Evolutionary conservation across 805 yeast species (phyloP), one percentile per base, ranked within the genome.

Genomic region (Torulaspora gathmanii): DNA sequence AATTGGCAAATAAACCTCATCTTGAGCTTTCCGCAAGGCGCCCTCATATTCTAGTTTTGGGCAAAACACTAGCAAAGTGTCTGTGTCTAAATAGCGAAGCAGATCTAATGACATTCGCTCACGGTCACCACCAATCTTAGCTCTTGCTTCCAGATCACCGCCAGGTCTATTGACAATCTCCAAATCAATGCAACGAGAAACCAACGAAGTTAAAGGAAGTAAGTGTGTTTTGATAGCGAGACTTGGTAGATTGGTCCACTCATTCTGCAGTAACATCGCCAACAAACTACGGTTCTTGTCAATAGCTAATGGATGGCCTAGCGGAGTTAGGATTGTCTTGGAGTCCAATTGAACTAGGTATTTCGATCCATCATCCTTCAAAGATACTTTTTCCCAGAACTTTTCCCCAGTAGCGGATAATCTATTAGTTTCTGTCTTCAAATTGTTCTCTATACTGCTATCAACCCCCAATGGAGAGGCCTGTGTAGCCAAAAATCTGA

Each of bases 41-140:
- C 98, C 98, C 53, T 86, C 90, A 61, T 85, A 88, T 62, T 91
- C 98, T 33, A 70, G 73, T 9, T 56, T 53, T 10, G 96, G 95
- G 1, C 96, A 82, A 58, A 90, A 84, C 7, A 91, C 88, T 42
- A 93, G 72, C 51, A 95, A 70, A 1, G 98, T 89, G 65, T 93
- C 99, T 0, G 99, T 93, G 63, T 93, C 99, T 47, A 95, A 71
- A 60, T 90, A 93, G 44, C 90, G 79, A 58, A 91, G 69, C 50
- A 93, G 68, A 51, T 76, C 77, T 34, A 73, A 65, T 49, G 78
- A 75, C 16, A 87, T 77, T 34, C 75, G 77, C 4, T 73, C 76
- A 34, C 79, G 60, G 38, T 67, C 67, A 49, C 72, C 77, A 8
- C 90, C 89, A 30, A 82, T 73, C 60, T 84, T 83, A 34, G 82